These are phyloP conservation scores for Coleophoma cylindrospora DNA, from an alignment of 2,329 filamentous ascomycete genomes.

Conservation along the genomic window DNA sequence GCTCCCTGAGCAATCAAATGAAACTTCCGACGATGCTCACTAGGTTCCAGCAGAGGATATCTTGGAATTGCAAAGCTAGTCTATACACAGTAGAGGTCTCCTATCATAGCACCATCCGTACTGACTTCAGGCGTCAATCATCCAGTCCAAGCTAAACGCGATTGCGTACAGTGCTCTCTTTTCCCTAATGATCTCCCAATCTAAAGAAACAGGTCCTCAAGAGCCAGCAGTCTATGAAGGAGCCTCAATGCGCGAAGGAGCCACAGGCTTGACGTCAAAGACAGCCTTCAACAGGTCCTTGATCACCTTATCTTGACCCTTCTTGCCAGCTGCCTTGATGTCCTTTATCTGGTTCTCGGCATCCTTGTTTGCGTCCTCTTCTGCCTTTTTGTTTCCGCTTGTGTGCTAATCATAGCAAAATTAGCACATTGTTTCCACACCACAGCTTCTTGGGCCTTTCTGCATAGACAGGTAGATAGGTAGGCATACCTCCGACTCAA, in stretches of 20 bases:
- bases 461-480: neutral
- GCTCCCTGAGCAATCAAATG: neutral
- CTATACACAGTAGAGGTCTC: constrained; percentile 17
- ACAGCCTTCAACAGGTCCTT: constrained; percentile 82
- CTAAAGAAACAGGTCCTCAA: neutral
- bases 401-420: constrained; percentile 60
- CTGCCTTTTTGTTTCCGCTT: constrained; percentile 80
- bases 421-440: no score
- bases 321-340: constrained; percentile 76
- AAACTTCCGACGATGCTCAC: neutral
- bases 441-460: no score
- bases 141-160: no score
- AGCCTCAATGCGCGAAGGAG: constrained; percentile 35
- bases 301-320: constrained; percentile 74
- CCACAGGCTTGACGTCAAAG: constrained; percentile 73
- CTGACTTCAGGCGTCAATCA: neutral
- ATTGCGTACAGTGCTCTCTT: neutral
- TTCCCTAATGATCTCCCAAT: neutral
- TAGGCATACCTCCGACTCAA: constrained; percentile 62
- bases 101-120: neutral
- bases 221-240: constrained; percentile 17
- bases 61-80: constrained; percentile 18
- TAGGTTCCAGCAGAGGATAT: constrained; percentile 9
- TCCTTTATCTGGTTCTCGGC: constrained; percentile 76
- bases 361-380: constrained; percentile 74